Conservation (phyloP, 345 rosid genomes). For the Sapria himalayana region DNA sequence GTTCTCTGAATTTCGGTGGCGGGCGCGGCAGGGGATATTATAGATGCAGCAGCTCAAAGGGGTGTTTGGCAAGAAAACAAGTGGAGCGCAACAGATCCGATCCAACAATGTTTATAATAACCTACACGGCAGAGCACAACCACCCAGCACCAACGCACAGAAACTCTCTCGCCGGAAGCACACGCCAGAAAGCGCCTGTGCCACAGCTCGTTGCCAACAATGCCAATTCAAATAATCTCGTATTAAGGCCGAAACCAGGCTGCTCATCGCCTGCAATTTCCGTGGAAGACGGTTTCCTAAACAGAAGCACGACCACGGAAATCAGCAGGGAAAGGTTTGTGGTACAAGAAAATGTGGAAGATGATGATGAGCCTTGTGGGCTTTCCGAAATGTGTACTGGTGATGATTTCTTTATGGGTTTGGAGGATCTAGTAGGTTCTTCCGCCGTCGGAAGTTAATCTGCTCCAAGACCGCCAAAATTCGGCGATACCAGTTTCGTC, state of each 20-base stretch:
- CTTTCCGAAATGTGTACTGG: constrained; percentile 27
- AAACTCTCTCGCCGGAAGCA: constrained; percentile 82
- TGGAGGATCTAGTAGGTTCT: no score
- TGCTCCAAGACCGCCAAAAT: no score
- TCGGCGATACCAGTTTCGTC: no score
- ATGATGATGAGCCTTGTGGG: no score
- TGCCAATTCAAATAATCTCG: constrained; percentile 14
- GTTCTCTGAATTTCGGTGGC: constrained; percentile 5
- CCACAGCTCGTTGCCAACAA: constrained; percentile 8
- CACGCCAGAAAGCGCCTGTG: constrained; percentile 44
- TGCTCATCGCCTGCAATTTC: constrained; percentile 23
- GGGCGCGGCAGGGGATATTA: constrained; percentile 54
- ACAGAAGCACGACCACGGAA: no score
- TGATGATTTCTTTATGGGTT: no score
- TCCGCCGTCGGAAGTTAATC: no score
- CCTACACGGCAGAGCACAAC: constrained; percentile 88
- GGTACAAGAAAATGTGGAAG: no score
- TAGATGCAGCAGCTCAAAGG: constrained; percentile 88
- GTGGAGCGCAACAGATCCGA: constrained; percentile 96
- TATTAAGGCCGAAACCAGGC: constrained; percentile 12
- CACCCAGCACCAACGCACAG: constrained; percentile 92
- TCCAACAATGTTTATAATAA: constrained; percentile 71
- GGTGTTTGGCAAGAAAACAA: constrained; percentile 92
- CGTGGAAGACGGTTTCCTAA: no score
- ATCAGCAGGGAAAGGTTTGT: no score